Conservation (phyloP, 768 basidiomycete genomes). For the Boletus rubroflammeus region DNA sequence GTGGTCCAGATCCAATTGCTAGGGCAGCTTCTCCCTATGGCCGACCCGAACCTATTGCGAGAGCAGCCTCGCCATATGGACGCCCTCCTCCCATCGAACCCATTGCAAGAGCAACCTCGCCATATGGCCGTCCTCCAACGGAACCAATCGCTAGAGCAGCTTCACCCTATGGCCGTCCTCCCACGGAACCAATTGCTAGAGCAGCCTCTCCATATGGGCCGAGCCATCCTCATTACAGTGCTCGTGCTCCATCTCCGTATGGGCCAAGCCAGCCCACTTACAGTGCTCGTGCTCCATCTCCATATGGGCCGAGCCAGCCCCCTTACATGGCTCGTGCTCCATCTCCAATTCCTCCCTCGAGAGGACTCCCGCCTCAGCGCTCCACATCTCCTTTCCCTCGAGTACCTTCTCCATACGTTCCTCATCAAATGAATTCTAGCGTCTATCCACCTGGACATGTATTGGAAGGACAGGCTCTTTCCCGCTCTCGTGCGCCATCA, state of each 20-base stretch:
- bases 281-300: constrained; percentile 28
- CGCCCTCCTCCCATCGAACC: constrained; percentile 23
- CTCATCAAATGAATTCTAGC: constrained; percentile 19
- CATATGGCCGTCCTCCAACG: constrained; percentile 29
- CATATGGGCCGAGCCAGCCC: constrained; percentile 26
- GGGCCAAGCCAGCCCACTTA: constrained; percentile 15
- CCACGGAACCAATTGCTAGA: constrained; percentile 41
- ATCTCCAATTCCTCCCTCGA: constrained; percentile 28
- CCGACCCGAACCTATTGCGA: constrained; percentile 24
- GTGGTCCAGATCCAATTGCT: constrained; percentile 33
- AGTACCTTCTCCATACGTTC: constrained; percentile 28
- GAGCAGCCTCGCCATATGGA: constrained; percentile 30
- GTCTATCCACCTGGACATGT: constrained; percentile 59
- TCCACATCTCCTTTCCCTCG: constrained; percentile 32
- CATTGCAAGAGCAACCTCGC: constrained; percentile 25
- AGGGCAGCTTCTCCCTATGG: constrained; percentile 34
- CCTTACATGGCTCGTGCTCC: constrained; percentile 28
- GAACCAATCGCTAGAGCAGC: constrained; percentile 40
- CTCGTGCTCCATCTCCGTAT: constrained; percentile 28
- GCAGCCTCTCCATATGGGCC: constrained; percentile 31
- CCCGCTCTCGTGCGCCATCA: constrained; percentile 44
- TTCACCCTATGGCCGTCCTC: constrained; percentile 34
- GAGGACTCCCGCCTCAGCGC: constrained; percentile 15
- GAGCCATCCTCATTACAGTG: constrained; percentile 21
- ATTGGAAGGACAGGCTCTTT: constrained; percentile 51